phyloP scores from a whole-genome alignment of 1,284 basidiomycete genomes.

The Rhodotorula sp. region DNA sequence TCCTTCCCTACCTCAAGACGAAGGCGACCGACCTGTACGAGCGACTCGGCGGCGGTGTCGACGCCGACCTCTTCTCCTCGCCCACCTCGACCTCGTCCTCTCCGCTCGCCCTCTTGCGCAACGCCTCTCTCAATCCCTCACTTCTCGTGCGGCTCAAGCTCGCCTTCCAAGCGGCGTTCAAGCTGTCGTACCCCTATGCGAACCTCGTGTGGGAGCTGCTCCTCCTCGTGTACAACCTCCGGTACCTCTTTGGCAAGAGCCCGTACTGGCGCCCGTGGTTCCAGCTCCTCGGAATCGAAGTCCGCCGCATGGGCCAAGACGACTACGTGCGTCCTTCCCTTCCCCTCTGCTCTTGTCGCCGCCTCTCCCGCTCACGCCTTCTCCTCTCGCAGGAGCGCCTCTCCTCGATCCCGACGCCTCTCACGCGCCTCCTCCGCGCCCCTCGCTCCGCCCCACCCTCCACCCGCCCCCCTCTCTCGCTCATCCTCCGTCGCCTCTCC shows the following conservation, averaged over 20 bases:
- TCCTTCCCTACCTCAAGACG: conserved; percentile 82
- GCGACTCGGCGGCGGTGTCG: conserved; percentile 76
- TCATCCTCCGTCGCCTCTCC: conserved; percentile 22
- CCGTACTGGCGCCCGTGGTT: conserved; percentile 91
- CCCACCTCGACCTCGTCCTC: conserved; percentile 8
- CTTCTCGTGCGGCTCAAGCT: conserved; percentile 3
- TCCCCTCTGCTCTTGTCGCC: too few relatives aligned
- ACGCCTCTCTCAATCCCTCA: conserved; percentile 32
- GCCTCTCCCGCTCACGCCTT: neutral
- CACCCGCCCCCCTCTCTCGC: conserved; percentile 45
- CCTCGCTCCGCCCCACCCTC: conserved; percentile 47
- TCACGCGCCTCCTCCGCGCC: conserved; percentile 11
- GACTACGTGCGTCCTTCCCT: conserved; percentile 56
- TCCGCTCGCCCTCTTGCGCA: conserved; percentile 20
- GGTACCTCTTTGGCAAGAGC: conserved; percentile 86
- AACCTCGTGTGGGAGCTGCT: conserved; percentile 76
- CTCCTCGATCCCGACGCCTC: conserved; percentile 40
- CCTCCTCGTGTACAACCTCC: conserved; percentile 79
- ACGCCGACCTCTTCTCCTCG: conserved; percentile 46
- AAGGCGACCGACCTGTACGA: conserved; percentile 91
- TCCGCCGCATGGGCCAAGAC: conserved; percentile 72
- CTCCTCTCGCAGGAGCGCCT: conserved; percentile 24
- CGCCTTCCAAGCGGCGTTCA: conserved; percentile 61
- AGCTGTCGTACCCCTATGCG: conserved; percentile 69
- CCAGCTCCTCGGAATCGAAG: conserved; percentile 74